Evolutionary conservation across 352 stramenopile species (phyloP).

Genomic region (Globisporangium echinulatum): DNA sequence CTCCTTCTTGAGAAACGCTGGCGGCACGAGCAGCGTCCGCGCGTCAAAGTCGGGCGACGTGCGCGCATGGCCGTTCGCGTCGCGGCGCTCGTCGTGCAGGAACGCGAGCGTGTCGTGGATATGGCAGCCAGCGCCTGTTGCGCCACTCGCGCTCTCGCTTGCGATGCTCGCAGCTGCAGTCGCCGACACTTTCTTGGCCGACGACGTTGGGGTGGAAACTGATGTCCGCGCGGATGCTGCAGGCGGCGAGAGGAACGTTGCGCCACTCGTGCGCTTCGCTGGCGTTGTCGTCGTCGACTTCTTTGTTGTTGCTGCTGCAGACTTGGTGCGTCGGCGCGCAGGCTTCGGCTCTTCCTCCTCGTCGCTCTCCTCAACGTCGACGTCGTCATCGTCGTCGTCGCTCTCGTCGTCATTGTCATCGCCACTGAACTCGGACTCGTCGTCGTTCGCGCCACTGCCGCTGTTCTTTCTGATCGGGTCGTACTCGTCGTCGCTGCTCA

Average conservation of each 20-base stretch:
- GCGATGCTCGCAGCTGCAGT: conserved; percentile 4
- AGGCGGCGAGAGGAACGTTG: conserved; percentile 34
- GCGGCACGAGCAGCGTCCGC: conserved; percentile 89
- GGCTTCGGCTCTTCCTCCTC: conserved; percentile 36
- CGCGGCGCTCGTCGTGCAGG: conserved; percentile 81
- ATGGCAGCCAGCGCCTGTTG: conserved; percentile 56
- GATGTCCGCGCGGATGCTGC: conserved; percentile 20
- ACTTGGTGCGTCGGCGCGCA: conserved; percentile 32
- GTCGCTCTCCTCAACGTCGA: conserved; percentile 36
- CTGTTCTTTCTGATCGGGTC: conserved; percentile 19
- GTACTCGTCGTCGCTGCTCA: conserved; percentile 44
- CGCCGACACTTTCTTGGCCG: conserved; percentile 17
- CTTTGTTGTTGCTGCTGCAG: conserved; percentile 11
- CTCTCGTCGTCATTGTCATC: conserved; percentile 30
- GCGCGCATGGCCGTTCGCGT: conserved; percentile 78
- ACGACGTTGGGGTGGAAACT: conserved; percentile 7
- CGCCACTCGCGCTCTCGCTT: conserved; percentile 15
- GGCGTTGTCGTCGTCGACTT: conserved; percentile 13
- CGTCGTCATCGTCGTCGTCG: conserved; percentile 42
- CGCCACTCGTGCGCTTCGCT: conserved; percentile 15
- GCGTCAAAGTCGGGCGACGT: conserved; percentile 89
- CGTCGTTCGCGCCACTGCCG: conserved; percentile 36
- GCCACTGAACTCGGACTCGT: conserved; percentile 49
- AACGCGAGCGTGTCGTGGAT: conserved; percentile 92
- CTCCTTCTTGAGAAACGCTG: conserved; percentile 84